Evolutionary conservation across 2,329 filamentous ascomycete genomes (phyloP), one percentile per base, ranked within the genome.

Genomic region (Keithomyces neogunnii): DNA sequence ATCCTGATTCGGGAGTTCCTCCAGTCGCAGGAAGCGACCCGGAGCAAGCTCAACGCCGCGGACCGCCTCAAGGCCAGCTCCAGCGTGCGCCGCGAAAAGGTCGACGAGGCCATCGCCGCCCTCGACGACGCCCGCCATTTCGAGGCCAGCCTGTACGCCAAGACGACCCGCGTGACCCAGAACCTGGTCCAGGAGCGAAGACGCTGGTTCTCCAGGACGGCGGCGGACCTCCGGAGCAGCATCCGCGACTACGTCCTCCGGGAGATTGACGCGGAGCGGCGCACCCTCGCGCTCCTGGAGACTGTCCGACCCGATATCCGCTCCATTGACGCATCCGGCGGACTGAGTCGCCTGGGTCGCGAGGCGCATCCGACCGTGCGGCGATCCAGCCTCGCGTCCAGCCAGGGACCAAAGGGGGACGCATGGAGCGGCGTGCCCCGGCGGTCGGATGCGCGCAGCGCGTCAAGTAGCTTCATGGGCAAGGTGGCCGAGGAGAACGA

Each of bases 351-450:
- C 42, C 78, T 99, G 35, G 93, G 93, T 42, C 84, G 93, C 53
- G 93, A 99, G 70, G 75, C 87, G 13, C 89, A 96, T 66, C 92
- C 93, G 2, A 72, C 84, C 4, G 68, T 73, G 53, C 82, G 93
- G 50, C 83, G 92, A 55, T 71, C 85, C 30, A 92, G 83, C 67
- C 71, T 96, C 58, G 88, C 88, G 13, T 88, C 88, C 45, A 93
- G 88, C 62, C 93, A 99, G 70, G 93, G 93, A 0, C 92, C 93
- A 47, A 95, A 95, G 72, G 93, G 93, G n/a, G 93, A 99, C 68
- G 86, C 93, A 13, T 99, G 93, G 93, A 96, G 89, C 62, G 93
- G 93, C 52, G 90, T 96, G 31, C 89, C 91, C 36, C 81, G 93
- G 55, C 81, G 88, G 51, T 83, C 85, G 32, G 89, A 95, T 60